Conservation (phyloP, 345 rosid genomes). For the Clarkia xantiana region DNA sequence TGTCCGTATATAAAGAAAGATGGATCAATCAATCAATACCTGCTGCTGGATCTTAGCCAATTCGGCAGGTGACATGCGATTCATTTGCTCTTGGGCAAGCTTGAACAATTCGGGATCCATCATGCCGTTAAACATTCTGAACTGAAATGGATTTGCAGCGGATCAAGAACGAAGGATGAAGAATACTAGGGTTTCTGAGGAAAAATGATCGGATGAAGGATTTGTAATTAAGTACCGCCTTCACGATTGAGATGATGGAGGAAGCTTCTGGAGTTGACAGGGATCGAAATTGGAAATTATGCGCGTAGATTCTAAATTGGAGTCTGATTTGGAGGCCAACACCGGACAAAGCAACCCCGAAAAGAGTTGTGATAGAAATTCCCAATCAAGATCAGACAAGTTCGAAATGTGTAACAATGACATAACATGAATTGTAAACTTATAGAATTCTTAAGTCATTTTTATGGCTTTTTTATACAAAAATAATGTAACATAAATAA, state of each 20-base stretch:
- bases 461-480: no score
- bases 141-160: neutral
- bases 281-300: neutral
- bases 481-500: no score
- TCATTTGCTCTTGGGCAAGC: conserved; percentile 92
- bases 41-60: conserved; percentile 56
- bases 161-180: neutral
- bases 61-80: conserved; percentile 84
- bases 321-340: conserved; percentile 9
- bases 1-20: neutral
- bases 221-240: neutral
- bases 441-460: no score
- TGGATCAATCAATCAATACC: conserved; percentile 12
- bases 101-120: conserved; percentile 92
- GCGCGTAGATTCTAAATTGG: neutral
- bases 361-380: no score
- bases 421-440: no score
- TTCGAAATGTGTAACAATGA: no score
- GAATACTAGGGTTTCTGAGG: neutral
- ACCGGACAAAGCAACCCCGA: no score
- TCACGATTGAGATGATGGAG: neutral
- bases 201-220: neutral
- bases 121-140: conserved; percentile 54
- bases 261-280: conserved; percentile 6
- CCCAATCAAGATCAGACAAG: no score